A percentile compares a stretch with the other conserved stretches of the same genome.
phyloP scores from a whole-genome alignment of 306 rosid species.

The Styphnolobium japonicum region DNA sequence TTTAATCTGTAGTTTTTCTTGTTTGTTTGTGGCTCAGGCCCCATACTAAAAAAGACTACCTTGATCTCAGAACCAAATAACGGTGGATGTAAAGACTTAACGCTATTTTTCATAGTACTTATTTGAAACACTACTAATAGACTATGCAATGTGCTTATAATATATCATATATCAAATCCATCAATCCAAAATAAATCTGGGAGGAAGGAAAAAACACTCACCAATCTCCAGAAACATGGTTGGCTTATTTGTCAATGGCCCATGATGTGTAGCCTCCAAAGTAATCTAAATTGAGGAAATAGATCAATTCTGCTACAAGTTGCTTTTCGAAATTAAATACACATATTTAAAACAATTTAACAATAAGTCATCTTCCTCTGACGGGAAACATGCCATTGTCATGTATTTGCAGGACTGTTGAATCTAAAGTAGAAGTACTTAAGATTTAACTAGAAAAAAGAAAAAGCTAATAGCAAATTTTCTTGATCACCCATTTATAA shows the following conservation, averaged over 20 bases:
- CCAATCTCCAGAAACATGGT: constrained; percentile 95
- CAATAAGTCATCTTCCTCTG: background rate
- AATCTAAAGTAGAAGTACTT: background rate
- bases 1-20: no score
- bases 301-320: background rate
- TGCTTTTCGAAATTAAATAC: background rate
- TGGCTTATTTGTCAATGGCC: constrained; percentile 77
- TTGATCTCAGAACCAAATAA: background rate
- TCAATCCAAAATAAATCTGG: constrained; percentile 1
- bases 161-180: background rate
- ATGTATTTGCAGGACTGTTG: background rate
- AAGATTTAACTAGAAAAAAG: background rate
- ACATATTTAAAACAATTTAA: background rate
- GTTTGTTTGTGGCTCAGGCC: no score
- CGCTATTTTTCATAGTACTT: background rate
- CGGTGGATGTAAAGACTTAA: background rate
- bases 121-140: background rate
- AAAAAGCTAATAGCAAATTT: background rate
- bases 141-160: background rate
- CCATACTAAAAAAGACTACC: no score
- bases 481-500: background rate
- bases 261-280: constrained; percentile 96
- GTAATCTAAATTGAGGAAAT: constrained; percentile 63
- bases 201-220: constrained; percentile 35
- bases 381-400: background rate